Conservation (phyloP, 352 stramenopile genomes). For the Phytophthora hybrid region DNA sequence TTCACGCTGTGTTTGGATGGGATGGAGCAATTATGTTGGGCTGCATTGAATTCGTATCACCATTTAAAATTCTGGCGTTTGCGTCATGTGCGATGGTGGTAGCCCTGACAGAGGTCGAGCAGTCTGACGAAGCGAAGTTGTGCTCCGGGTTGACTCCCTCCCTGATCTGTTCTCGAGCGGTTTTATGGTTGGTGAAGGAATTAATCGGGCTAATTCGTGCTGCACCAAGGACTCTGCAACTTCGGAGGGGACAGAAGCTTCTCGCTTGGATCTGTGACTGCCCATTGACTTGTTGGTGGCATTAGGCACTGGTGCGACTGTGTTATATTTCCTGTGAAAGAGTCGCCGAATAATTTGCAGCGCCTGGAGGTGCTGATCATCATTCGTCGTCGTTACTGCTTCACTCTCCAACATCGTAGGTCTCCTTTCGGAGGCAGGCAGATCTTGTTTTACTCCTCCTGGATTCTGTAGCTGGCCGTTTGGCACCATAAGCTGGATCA, state of each 20-base stretch:
- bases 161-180: slow-evolving; percentile 9
- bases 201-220: slow-evolving; percentile 2
- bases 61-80: neutral
- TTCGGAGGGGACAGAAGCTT: slow-evolving; percentile 8
- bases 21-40: too few species aligned
- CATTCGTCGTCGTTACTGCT: neutral
- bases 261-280: slow-evolving; percentile 16
- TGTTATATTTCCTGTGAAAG: slow-evolving; percentile 20
- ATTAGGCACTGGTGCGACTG: slow-evolving; percentile 5
- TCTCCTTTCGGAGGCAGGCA: neutral
- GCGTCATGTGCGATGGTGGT: neutral
- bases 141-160: slow-evolving; percentile 2
- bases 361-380: slow-evolving; percentile 21
- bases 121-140: neutral
- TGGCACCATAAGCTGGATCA: slow-evolving; percentile 64
- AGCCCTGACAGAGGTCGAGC: neutral
- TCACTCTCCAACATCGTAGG: slow-evolving; percentile 11
- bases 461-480: slow-evolving; percentile 53
- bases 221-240: slow-evolving; percentile 18
- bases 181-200: slow-evolving; percentile 19
- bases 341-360: slow-evolving; percentile 29
- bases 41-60: neutral
- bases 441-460: slow-evolving; percentile 6
- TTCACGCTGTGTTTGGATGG: too few species aligned
- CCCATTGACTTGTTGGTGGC: slow-evolving; percentile 1